Base-by-base conservation (phyloP, 2,329 filamentous ascomycete genomes). In the Tolypocladium endophyticum region DNA sequence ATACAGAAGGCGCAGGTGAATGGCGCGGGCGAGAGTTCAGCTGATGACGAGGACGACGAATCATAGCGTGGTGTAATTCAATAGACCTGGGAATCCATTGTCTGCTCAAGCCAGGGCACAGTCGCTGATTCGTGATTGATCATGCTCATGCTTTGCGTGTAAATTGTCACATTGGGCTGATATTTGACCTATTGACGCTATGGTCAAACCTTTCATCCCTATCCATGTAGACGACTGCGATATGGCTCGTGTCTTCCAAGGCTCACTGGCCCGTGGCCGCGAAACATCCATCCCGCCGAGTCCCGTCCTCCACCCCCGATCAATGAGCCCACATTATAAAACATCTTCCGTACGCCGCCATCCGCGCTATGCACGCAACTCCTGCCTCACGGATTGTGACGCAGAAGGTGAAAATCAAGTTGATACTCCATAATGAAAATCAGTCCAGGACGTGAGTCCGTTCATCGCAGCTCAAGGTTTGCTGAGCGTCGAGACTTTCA, bases 1-100 rank as follows among this genome's bases (percentile, higher is more conserved):
- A 65, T 75, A 66, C 66, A 68, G 53, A 72, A 66, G 62, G 63
- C 64, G 23, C 65, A 60, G 59, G 35, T 41, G 2, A 58, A 58
- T 16, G 57, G 57, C 8, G 47, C 50, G n/a, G 66, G 58, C 20
- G 66, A 64, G 45, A 36, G 60, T 38, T 60, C 63, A 55, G 62
- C 58, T 12, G 65, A 64, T 11, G 63, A 65, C 55, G 60, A 66
- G 35, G 61, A 61, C 47, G 60, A 66, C 59, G 65, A 67, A 61
- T 66, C 60, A 57, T 61, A 61, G 60, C 61, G 57, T 39, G 41
- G 56, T 57, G 56, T 57, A 57, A 36, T 57, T 43, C 39, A 50
- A 54, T 57, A 57, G 56, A 57, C n/a, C 14, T 57, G 56, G 56
- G 56, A 54, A 36, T 30, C 35, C 30, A n/a, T 7, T n/a, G 2